Evolutionary conservation across 148 eudicot species (phyloP), one percentile per base, ranked within the genome.

Genomic region (Fagopyrum esculentum): DNA sequence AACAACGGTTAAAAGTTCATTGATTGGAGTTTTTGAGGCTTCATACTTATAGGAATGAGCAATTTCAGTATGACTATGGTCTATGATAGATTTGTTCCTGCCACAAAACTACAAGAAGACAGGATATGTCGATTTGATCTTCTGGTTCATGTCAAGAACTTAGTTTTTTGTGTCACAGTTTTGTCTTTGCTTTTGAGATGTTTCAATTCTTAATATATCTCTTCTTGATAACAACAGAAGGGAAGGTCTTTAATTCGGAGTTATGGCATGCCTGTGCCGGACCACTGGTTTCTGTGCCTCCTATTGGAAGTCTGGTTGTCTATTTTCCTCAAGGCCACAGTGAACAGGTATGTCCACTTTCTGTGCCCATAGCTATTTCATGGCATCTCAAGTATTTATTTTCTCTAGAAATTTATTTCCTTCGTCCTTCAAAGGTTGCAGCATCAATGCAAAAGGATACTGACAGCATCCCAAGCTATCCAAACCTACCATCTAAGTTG

Each of bases 231-330:
- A 71, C 26, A 69, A 78, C 86, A 94, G 98, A 86, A 69, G 89
- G 89, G 59, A 94, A 86, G 84, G 81, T 81, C 59, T 84, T 86
- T 4, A 87, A 89, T 86, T 90, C 97, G 44, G 98, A 94, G 85
- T 85, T 94, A 82, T 94, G 98, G 98, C 98, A 94, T 84, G 97
- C 98, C 69, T 94, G 98, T 82, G 98, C 98, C 69, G 98, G 98
- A 46, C 97, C 98, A 49, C 83, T 94, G 82, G 88, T 92, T 83
- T 86, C 90, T 74, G 80, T 94, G 83, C 97, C 98, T 63, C 98
- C 97, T 74, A 79, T 86, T 60, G 98, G 98, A 83, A 94, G 98
- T 80, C 90, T 91, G 40, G 97, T 94, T 74, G 96, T 94, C 66
- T 94, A 94, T 85, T 94, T 94, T 73, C 98, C 98, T 69, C 98